Conservation (phyloP, 176 grass and related monocot species). For the Musa troglodytarum region DNA sequence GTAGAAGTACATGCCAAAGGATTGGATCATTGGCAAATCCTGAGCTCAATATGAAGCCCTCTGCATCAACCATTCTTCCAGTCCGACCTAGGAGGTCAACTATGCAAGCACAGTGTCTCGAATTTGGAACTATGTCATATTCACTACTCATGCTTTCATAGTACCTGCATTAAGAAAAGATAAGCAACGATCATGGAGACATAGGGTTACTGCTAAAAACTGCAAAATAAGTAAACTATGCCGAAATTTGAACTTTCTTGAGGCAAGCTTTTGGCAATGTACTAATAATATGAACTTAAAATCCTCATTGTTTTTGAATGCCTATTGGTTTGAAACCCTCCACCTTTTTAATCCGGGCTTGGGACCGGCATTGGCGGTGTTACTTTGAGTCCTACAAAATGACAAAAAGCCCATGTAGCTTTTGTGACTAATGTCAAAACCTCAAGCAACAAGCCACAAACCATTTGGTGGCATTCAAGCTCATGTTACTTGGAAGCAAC, state of each 20-base stretch:
- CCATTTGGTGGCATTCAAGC: background rate
- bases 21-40: conserved; percentile 34
- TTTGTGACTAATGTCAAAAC: background rate
- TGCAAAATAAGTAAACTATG: background rate
- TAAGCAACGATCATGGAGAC: background rate
- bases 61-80: conserved; percentile 49
- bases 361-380: conserved; percentile 43
- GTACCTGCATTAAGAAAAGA: conserved; percentile 37
- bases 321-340: conserved; percentile 27
- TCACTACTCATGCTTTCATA: conserved; percentile 50
- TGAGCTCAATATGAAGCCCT: conserved; percentile 47
- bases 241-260: background rate
- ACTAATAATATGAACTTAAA: background rate
- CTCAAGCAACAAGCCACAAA: background rate
- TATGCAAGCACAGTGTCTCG: conserved; percentile 46
- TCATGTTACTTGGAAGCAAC: background rate
- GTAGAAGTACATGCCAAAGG: conserved; percentile 50
- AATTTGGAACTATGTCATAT: conserved; percentile 32
- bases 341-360: conserved; percentile 51
- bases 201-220: background rate
- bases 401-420: background rate
- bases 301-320: background rate
- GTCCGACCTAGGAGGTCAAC: conserved; percentile 53
- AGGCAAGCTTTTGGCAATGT: background rate
- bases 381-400: conserved; percentile 25